phyloP scores from a whole-genome alignment of 306 rosid genomes.

The Cucurbita pepo region DNA sequence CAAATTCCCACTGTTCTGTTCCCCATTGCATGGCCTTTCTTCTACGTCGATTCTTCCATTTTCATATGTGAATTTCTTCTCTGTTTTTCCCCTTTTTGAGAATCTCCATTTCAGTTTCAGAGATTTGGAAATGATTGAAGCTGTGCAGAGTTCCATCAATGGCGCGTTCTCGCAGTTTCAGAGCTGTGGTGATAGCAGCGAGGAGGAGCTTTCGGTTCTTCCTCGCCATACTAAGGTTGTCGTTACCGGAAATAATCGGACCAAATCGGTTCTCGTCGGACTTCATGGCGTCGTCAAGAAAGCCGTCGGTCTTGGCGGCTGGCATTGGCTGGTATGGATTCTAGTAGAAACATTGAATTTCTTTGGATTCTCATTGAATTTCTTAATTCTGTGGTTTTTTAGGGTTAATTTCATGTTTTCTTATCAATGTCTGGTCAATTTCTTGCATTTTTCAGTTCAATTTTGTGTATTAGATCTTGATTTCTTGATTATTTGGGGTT shows the following conservation, averaged over 20 bases:
- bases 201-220: slow-evolving; percentile 88
- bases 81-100: not conserved
- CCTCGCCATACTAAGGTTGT: slow-evolving; percentile 98
- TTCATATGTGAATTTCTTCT: slow-evolving; percentile 5
- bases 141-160: slow-evolving; percentile 73
- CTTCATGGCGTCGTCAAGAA: slow-evolving; percentile 95
- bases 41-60: slow-evolving; percentile 19
- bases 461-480: not conserved
- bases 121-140: slow-evolving; percentile 44
- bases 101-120: not conserved
- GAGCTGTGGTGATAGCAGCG: slow-evolving; percentile 90
- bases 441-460: not conserved
- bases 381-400: not conserved
- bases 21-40: slow-evolving; percentile 55
- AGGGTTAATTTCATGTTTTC: not conserved
- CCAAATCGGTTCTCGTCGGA: slow-evolving; percentile 95
- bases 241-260: slow-evolving; percentile 95
- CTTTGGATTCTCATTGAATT: not conserved
- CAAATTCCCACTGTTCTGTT: slow-evolving; percentile 12
- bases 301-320: slow-evolving; percentile 93
- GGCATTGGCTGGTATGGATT: slow-evolving; percentile 94
- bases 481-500: not conserved
- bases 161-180: slow-evolving; percentile 83
- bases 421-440: slow-evolving; percentile 10
- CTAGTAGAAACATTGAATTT: not conserved